Base-by-base conservation (phyloP, 805 yeast species). In the Kluyveromyces dobzhanskii region DNA sequence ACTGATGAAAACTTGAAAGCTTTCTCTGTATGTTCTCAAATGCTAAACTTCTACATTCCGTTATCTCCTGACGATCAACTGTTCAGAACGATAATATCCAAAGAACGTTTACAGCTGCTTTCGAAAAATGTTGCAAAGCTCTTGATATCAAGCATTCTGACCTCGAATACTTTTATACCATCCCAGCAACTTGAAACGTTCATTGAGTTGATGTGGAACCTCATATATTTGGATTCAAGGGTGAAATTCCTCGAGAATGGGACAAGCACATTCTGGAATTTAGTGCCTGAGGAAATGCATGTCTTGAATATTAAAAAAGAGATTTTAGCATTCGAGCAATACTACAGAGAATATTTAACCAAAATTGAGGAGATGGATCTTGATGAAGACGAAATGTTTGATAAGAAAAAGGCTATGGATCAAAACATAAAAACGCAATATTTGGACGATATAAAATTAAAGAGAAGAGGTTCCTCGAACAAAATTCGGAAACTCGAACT, bases 401-500 rank as follows among this genome's bases (percentile, higher is more conserved):
- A 56, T 12, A 51, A 76, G 40, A 52, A 69, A 7, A 54, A 56
- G 69, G 4, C 64, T 61, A 2, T 67, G 64, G 29, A 45, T 35
- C 43, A 21, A 46, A 45, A 19, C 35, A 40, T 47, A 18, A 47
- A 47, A 19, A 41, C 34, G 19, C 32, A 37, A 32, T 43, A 44
- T 12, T 31, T 39, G 45, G 41, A 31, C 36, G 48, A 16, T 44
- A 44, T 29, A 51, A 55, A 56, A 46, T 16, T 10, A 27, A 54
- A 47, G 29, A 52, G 30, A 27, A 35, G 47, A 46, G 13, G 27
- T 42, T 13, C 48, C 5, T 42, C 53, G 2, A 53, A 54, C 27
- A 49, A 50, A 39, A 42, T 50, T 23, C 44, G 50, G 24, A 72
- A 66, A 43, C 46, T 73, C 17, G 75, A 73, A 32, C 63, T 88